A percentile compares a stretch with the other conserved stretches of the same genome.
Conservation (phyloP, 805 yeast species). For the Zygotorulaspora florentina region DNA sequence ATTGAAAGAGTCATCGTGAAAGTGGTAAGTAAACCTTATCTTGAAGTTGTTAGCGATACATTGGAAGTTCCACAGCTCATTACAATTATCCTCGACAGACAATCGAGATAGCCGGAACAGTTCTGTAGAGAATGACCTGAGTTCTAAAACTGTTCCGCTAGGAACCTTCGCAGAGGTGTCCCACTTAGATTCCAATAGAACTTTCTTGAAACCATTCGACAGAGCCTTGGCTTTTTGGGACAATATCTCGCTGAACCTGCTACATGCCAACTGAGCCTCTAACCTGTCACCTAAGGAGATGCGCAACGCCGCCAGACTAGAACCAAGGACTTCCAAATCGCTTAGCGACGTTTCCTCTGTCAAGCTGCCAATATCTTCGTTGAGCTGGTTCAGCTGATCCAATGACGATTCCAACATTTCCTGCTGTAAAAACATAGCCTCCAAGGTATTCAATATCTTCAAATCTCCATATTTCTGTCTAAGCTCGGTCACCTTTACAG, state of each 20-base stretch:
- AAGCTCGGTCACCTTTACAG: slow-evolving; percentile 14
- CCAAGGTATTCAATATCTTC: slow-evolving; percentile 16
- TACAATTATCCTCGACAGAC: slow-evolving; percentile 1
- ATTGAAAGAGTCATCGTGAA: slow-evolving; percentile 41
- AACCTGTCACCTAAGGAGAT: background rate
- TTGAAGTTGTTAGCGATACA: slow-evolving; percentile 43
- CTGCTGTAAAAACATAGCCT: slow-evolving; percentile 10
- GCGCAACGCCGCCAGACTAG: background rate
- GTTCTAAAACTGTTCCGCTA: slow-evolving; percentile 9
- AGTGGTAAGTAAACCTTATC: slow-evolving; percentile 52
- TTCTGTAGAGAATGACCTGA: slow-evolving; percentile 19
- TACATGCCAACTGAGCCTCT: background rate
- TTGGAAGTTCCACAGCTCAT: slow-evolving; percentile 44
- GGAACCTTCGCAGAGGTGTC: slow-evolving; percentile 25
- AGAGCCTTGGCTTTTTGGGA: slow-evolving; percentile 12
- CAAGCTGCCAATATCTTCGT: slow-evolving; percentile 4
- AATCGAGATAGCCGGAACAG: slow-evolving; percentile 21
- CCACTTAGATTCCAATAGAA: slow-evolving; percentile 29
- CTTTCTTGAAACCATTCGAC: slow-evolving; percentile 14
- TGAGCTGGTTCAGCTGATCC: slow-evolving; percentile 8
- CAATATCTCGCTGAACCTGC: slow-evolving; percentile 14
- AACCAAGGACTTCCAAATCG: background rate
- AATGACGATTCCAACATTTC: slow-evolving; percentile 7
- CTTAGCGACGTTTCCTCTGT: slow-evolving; percentile 3
- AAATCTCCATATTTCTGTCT: slow-evolving; percentile 26